Evolutionary conservation across 2,329 filamentous ascomycete species (phyloP).

Genomic region (Parastagonospora nodorum): DNA sequence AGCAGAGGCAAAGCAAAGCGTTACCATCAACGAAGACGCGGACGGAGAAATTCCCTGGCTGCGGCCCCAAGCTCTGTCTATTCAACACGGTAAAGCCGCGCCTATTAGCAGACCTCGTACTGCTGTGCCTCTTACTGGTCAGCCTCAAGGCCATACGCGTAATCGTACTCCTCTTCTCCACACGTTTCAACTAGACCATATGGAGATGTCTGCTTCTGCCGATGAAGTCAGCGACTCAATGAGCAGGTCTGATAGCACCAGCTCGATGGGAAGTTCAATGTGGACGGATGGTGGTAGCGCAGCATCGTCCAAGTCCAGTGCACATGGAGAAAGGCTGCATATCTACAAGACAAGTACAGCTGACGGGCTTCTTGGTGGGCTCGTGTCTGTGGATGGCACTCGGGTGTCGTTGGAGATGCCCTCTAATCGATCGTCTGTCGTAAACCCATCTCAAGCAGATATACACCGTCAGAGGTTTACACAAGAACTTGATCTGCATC

Average conservation of each 20-base stretch:
- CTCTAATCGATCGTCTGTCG: constrained; percentile 6
- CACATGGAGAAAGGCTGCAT: constrained; percentile 14
- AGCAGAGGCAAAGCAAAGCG: not conserved
- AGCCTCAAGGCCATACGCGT: constrained; percentile 3
- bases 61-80: not conserved
- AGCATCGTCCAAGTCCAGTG: constrained; percentile 37
- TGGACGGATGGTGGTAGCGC: constrained; percentile 39
- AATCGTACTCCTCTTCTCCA: constrained; percentile 31
- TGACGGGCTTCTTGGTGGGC: constrained; percentile 35
- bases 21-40: constrained; percentile 7
- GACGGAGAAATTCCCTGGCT: constrained; percentile 9
- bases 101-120: too few relatives aligned
- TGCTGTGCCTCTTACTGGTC: not conserved
- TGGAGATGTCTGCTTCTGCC: constrained; percentile 2
- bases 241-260: constrained; percentile 36
- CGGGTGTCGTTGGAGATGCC: constrained; percentile 7
- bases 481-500: too few relatives aligned
- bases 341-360: constrained; percentile 16
- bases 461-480: constrained; percentile 7
- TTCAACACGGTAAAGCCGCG: too few relatives aligned
- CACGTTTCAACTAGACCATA: constrained; percentile 22
- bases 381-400: constrained; percentile 27
- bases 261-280: constrained; percentile 27
- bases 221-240: constrained; percentile 8
- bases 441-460: constrained; percentile 10